Evolutionary conservation across 1,139 yeast species (phyloP), one percentile per base, ranked within the genome.

Genomic region (Candida frijolesensis): DNA sequence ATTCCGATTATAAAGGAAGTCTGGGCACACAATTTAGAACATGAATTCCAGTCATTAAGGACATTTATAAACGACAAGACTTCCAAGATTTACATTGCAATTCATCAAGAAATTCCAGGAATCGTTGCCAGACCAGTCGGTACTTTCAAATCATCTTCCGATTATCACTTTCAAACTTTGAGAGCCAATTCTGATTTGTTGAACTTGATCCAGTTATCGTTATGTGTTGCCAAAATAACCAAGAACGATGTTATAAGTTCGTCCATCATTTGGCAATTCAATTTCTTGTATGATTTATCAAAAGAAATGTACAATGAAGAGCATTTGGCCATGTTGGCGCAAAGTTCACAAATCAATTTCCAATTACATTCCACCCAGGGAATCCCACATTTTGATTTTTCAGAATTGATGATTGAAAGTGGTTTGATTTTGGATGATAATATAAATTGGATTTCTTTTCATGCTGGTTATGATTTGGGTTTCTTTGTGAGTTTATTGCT

Each of bases 41-140:
- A 82, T 54, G 97, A 92, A 64, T 87, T 94, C 75, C 83, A 83
- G 50, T 71, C 83, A 14, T 81, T 92, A 54, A 80, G 97, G 55
- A 82, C 83, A 51, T 78, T 90, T 49, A 79, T 88, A 41, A 70
- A 70, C 54, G 87, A 83, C 53, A 82, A 83, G 54, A 87, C 86
- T 61, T 83, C 87, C 49, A 60, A 64, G 34, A 63, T 75, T 27
- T 82, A 81, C 61, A 82, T 91, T 18, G 84, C 96, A 2, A 85
- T 85, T 48, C 87, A 92, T 60, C 92, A 96, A 52, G 97, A 94
- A 67, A 91, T 94, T 64, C 97, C 97, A 0, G 99, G 99, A 0
- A 89, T 95, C 33, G 89, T 94, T 25, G 97, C 97, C 1, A 81
- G 99, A 58, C 99, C 99, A 11, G 89, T 94, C 54, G 99, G 99